Evolutionary conservation across 2,329 filamentous ascomycete species (phyloP), one percentile per base, ranked within the genome.

Genomic region (Diaporthe ilicicola): DNA sequence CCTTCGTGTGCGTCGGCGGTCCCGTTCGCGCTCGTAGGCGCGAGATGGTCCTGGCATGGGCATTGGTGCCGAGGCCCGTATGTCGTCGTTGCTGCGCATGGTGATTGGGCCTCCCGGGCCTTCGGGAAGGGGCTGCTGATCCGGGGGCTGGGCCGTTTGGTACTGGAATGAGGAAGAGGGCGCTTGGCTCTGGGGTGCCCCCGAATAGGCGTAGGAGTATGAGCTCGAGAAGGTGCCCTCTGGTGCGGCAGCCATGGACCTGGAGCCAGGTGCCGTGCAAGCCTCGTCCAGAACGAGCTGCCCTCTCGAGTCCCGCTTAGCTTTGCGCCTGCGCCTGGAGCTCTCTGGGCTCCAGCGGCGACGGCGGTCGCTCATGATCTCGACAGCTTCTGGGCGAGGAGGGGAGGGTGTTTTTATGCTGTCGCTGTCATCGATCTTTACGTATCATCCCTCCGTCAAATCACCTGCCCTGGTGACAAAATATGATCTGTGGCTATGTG

Each of bases 341-440:
- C 84, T 84, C 76, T 88, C 87, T 70, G 85, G 86, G 81, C 87
- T 89, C 82, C 87, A 85, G 77, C 87, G 85, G 77, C 84, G 85
- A 79, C 86, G 86, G 80, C 84, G 82, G 77, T 85, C 84, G 82
- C 84, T 83, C 86, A 88, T 86, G 85, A 86, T 88, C 78, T 78
- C 82, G 75, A 78, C 74, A 75, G 76, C 72, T 67, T 34, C 19
- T 44, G 32, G 29, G 22, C 32, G 59, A n/a, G n/a, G 24, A 22
- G 39, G 17, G 24, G 9, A 12, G 12, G 13, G 3, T 39, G 27
- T 7, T 62, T 50, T 34, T 53, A 39, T 32, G 44, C 27, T 55
- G 70, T 61, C 24, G 55, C 69, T 61, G 46, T 61, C 71, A 71
- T 71, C 22, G 50, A 53, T 54, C 66, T 74, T 51, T 65, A 44